Evolutionary conservation across 2,329 filamentous ascomycete genomes (phyloP).

Genomic region (Dactylellina cionopaga): DNA sequence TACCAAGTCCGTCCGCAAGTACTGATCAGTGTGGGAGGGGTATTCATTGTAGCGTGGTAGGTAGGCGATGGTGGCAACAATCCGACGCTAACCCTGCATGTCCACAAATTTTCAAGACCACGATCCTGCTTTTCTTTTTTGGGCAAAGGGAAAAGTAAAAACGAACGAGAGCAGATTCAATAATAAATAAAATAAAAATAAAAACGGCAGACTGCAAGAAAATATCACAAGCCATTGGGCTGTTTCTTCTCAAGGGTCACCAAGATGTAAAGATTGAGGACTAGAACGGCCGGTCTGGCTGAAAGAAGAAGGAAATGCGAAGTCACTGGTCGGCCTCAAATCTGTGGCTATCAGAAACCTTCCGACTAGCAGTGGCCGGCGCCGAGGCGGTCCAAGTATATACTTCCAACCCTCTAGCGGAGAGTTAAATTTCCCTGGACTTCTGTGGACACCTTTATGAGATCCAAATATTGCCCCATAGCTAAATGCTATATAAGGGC

Average conservation of each 20-base stretch:
- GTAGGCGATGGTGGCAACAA: constrained; percentile 50
- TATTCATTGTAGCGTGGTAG: constrained; percentile 46
- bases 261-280: constrained; percentile 15
- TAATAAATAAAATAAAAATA: background rate
- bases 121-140: constrained; percentile 23
- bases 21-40: constrained; percentile 40
- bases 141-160: constrained; percentile 13
- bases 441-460: constrained; percentile 30
- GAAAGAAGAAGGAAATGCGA: constrained; percentile 50
- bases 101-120: constrained; percentile 28
- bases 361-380: constrained; percentile 49
- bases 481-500: constrained; percentile 8
- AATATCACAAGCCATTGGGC: constrained; percentile 6
- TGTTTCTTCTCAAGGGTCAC: background rate
- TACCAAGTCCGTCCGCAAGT: constrained; percentile 46
- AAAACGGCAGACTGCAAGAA: constrained; percentile 8
- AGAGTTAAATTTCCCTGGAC: constrained; percentile 46
- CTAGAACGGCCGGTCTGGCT: constrained; percentile 30
- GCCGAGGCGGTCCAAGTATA: constrained; percentile 42
- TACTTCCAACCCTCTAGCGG: constrained; percentile 39
- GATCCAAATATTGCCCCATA: constrained; percentile 14
- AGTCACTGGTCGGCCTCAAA: constrained; percentile 23
- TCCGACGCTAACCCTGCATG: constrained; percentile 48
- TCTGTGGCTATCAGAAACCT: constrained; percentile 41
- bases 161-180: too few relatives aligned